Conservation (phyloP, 208 protist genomes). For the Angomonas ambiguus region DNA sequence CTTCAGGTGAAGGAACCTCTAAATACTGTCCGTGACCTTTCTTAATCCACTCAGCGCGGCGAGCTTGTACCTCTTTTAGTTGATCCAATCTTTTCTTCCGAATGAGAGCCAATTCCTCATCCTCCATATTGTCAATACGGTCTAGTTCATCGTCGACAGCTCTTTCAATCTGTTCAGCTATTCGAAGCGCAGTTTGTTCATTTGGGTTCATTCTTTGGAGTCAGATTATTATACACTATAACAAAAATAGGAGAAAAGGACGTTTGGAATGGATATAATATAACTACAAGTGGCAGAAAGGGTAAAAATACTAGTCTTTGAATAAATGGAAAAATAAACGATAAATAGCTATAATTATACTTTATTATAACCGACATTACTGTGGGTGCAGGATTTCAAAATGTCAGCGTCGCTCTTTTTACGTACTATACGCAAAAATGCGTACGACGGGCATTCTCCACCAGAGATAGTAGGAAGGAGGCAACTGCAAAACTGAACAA, state of each 20-base stretch:
- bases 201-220: conserved; percentile 2
- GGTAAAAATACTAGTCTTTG: not conserved
- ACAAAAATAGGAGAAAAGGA: not conserved
- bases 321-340: not conserved
- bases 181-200: conserved; percentile 67
- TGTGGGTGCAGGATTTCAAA: not conserved
- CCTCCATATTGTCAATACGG: conserved; percentile 85
- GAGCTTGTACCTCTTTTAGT: conserved; percentile 72
- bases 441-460: conserved; percentile 1
- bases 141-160: conserved; percentile 84
- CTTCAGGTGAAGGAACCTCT: conserved; percentile 69
- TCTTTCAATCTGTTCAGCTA: conserved; percentile 80
- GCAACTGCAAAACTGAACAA: not conserved
- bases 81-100: conserved; percentile 65
- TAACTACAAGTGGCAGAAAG: not conserved
- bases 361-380: not conserved
- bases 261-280: not conserved
- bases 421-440: not conserved
- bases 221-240: not conserved
- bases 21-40: conserved; percentile 83
- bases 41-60: conserved; percentile 65
- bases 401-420: not conserved
- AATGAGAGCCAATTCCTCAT: conserved; percentile 78
- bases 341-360: not conserved
- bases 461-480: not conserved